Percentiles rank a stretch among this genome's conserved stretches.
Evolutionary conservation across 768 basidiomycete species (phyloP).

Genomic region (Macrolepiota fuliginosa): DNA sequence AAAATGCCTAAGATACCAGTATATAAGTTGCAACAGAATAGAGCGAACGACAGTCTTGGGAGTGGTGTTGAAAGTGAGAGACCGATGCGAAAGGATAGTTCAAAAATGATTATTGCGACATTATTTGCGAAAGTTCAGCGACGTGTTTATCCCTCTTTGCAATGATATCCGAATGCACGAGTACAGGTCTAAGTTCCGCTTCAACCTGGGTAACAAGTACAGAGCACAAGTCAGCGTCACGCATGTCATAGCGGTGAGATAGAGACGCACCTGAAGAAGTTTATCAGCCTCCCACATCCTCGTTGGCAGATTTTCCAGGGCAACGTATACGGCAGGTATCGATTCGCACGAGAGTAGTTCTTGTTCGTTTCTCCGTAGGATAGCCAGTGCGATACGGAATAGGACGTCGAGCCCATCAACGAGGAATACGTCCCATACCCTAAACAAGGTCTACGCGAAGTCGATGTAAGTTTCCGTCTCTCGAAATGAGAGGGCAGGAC

Average conservation of each 20-base stretch:
- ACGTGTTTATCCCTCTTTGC: slow-evolving; percentile 45
- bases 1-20: too few species aligned
- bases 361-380: slow-evolving; percentile 78
- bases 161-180: slow-evolving; percentile 45
- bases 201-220: slow-evolving; percentile 24
- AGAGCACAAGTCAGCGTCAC: slow-evolving; percentile 10
- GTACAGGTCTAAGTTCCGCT: slow-evolving; percentile 41
- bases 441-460: slow-evolving; percentile 73
- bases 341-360: slow-evolving; percentile 85
- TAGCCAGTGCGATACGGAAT: slow-evolving; percentile 86
- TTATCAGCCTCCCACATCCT: slow-evolving; percentile 93
- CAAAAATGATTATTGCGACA: background rate
- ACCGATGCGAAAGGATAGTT: background rate
- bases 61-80: background rate
- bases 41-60: too few species aligned
- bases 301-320: slow-evolving; percentile 85
- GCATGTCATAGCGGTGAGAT: background rate
- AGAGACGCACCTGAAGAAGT: slow-evolving; percentile 70
- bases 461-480: slow-evolving; percentile 1
- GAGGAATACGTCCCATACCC: slow-evolving; percentile 95
- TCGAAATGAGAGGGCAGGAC: background rate
- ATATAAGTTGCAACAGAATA: too few species aligned
- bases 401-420: slow-evolving; percentile 90
- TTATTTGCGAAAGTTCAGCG: slow-evolving; percentile 16
- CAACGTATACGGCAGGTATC: slow-evolving; percentile 85